Conservation (phyloP, 441 rosid species). For the Arabidopsis hybrid region DNA sequence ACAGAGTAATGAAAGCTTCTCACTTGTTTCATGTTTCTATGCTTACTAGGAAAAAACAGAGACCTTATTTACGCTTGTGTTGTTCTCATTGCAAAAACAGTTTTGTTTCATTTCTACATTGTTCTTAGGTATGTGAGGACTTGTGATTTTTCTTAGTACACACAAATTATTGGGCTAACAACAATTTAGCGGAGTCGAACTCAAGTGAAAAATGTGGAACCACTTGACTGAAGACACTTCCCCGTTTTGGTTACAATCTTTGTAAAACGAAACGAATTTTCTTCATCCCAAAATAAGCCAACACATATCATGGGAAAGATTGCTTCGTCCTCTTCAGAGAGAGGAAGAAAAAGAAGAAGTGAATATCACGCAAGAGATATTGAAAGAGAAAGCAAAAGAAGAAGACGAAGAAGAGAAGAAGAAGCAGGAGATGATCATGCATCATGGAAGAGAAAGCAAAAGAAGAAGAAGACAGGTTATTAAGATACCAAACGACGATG, state of each 20-base stretch:
- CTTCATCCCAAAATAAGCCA: no score
- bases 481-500: not conserved
- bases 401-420: not conserved
- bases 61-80: conserved; percentile 16
- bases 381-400: not conserved
- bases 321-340: not conserved
- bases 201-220: no score
- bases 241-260: no score
- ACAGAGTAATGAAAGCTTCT: not conserved
- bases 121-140: not conserved
- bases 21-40: conserved; percentile 20
- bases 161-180: no score
- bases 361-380: not conserved
- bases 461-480: not conserved
- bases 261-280: no score
- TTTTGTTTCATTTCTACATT: conserved; percentile 11
- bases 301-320: not conserved
- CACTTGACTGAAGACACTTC: no score
- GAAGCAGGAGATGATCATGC: not conserved
- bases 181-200: no score
- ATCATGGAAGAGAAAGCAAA: not conserved
- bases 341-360: not conserved
- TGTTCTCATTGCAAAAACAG: conserved; percentile 32
- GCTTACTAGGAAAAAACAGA: conserved; percentile 18
- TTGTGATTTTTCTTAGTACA: no score